Conservation (phyloP, 2,329 filamentous ascomycete genomes). For the Penicillium sclerotiorum region DNA sequence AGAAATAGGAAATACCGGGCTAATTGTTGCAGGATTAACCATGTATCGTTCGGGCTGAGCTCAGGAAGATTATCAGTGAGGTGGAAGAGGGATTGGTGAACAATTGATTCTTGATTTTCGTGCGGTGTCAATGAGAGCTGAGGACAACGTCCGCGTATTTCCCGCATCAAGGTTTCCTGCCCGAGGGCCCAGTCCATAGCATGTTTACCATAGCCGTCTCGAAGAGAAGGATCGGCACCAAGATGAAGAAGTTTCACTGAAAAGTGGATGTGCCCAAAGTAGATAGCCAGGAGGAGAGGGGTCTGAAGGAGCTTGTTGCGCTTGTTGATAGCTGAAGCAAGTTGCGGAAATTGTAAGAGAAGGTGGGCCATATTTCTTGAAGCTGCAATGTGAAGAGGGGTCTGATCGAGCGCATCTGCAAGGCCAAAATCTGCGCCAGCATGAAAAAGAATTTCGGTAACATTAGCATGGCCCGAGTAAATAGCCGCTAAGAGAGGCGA, state of each 20-base stretch:
- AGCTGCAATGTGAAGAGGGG: slow-evolving; percentile 9
- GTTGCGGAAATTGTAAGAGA: slow-evolving; percentile 5
- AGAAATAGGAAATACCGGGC: slow-evolving; percentile 12
- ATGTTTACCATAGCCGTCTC: too few species aligned
- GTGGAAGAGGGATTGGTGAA: slow-evolving; percentile 1
- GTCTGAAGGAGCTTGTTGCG: slow-evolving; percentile 6
- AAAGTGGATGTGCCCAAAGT: slow-evolving; percentile 2
- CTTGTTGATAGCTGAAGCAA: slow-evolving; percentile 5
- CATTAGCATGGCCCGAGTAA: neutral
- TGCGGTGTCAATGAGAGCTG: slow-evolving; percentile 3
- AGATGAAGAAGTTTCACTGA: slow-evolving; percentile 6
- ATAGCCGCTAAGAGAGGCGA: slow-evolving; percentile 3
- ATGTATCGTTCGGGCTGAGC: neutral
- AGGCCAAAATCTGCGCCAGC: slow-evolving; percentile 3
- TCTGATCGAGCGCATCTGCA: slow-evolving; percentile 5
- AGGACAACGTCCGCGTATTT: slow-evolving; percentile 2
- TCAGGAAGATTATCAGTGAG: neutral
- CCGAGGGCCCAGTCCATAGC: slow-evolving; percentile 6
- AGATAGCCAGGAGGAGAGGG: slow-evolving; percentile 9
- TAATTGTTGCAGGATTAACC: slow-evolving; percentile 9
- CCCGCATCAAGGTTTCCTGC: neutral
- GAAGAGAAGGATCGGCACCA: slow-evolving; percentile 11
- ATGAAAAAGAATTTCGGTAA: slow-evolving; percentile 3
- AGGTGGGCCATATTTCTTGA: neutral
- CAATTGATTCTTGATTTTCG: slow-evolving; percentile 2